These are phyloP conservation scores for Hericium erinaceus DNA, from an alignment of 768 basidiomycete species.

Conservation along the genomic window DNA sequence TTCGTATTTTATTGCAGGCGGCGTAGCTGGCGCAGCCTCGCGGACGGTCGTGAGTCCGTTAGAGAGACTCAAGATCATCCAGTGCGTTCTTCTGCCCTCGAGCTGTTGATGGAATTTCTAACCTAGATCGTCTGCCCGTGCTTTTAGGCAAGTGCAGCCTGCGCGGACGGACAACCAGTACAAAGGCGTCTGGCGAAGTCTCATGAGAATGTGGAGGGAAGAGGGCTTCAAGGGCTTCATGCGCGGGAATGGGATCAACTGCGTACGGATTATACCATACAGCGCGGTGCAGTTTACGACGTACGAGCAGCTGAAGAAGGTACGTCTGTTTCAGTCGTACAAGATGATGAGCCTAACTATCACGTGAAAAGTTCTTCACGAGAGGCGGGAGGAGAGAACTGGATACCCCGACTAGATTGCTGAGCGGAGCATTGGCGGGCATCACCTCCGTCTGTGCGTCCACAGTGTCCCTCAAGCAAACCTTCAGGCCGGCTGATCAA, in stretches of 20 bases:
- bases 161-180: conserved; percentile 55
- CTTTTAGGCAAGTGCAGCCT: conserved; percentile 83
- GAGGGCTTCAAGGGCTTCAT: conserved; percentile 91
- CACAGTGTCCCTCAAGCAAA: conserved; percentile 3
- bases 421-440: conserved; percentile 85
- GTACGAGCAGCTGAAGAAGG: conserved; percentile 88
- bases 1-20: conserved; percentile 48
- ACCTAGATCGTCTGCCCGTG: not conserved
- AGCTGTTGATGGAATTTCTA: not conserved
- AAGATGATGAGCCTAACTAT: too few species aligned
- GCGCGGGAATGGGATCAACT: conserved; percentile 91
- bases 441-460: conserved; percentile 88
- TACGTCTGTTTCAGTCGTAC: conserved; percentile 19
- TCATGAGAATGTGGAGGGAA: conserved; percentile 86
- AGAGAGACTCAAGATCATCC: conserved; percentile 92
- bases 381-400: conserved; percentile 59
- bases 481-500: not conserved
- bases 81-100: conserved; percentile 42
- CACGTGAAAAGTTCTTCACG: conserved; percentile 51
- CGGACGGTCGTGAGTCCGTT: conserved; percentile 89
- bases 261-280: conserved; percentile 89
- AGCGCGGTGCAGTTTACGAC: conserved; percentile 79
- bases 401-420: conserved; percentile 81
- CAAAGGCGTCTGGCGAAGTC: conserved; percentile 75
- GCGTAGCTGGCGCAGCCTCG: conserved; percentile 55